A percentile compares a stretch with the other conserved stretches of the same genome.
These are phyloP conservation scores for Aspergillus phoenicis DNA, from an alignment of 2,329 filamentous ascomycete species.

Conservation along the genomic window DNA sequence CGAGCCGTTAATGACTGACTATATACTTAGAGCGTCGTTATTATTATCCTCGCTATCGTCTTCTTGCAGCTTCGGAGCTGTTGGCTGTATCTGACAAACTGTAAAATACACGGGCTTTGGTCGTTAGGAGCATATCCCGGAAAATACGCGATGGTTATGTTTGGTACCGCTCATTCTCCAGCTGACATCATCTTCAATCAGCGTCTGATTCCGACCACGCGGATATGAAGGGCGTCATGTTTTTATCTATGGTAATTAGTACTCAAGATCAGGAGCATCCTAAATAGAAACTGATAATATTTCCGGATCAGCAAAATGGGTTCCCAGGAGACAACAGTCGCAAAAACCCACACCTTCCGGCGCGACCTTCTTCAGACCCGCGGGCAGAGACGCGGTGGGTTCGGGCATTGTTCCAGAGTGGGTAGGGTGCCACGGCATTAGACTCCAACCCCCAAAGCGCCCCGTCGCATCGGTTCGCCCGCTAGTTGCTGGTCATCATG, in stretches of 20 bases:
- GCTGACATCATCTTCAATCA: neutral
- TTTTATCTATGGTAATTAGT: neutral
- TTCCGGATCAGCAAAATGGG: too few relatives aligned
- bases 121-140: neutral
- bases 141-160: neutral
- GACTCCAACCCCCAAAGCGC: constrained; percentile 5
- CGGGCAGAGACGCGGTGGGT: constrained; percentile 8
- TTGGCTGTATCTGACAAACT: neutral
- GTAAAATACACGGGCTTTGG: neutral
- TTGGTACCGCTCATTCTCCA: neutral
- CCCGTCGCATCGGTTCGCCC: constrained; percentile 13
- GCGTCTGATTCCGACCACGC: neutral
- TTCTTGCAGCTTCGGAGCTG: neutral
- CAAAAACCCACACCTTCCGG: neutral
- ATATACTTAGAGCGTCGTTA: neutral
- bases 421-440: constrained; percentile 15
- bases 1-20: neutral
- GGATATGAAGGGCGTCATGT: neutral
- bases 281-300: too few relatives aligned
- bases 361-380: neutral
- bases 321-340: neutral
- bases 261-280: neutral
- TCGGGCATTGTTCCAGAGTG: constrained; percentile 16
- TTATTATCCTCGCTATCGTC: neutral
- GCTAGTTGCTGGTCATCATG: neutral